Conservation (phyloP, 192 early-diverging fungal genomes). For the Spizellomyces sp. region DNA sequence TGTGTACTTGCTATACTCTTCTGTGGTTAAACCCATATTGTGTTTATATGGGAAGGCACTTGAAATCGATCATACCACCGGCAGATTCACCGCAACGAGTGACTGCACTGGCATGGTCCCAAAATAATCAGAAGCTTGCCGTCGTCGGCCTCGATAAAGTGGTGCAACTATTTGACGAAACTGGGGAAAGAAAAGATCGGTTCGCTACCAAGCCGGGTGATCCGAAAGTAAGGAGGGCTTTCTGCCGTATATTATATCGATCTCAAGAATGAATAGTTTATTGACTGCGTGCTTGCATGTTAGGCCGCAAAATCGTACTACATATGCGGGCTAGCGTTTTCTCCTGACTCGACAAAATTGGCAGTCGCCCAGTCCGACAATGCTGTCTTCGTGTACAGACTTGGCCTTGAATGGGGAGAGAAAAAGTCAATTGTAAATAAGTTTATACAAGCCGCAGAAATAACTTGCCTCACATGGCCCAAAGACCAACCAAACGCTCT, state of each 20-base stretch:
- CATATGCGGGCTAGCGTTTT: slow-evolving; percentile 61
- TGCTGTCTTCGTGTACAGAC: slow-evolving; percentile 67
- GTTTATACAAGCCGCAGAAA: slow-evolving; percentile 62
- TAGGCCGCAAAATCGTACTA: slow-evolving; percentile 46
- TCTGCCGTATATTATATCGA: neutral
- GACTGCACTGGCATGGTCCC: slow-evolving; percentile 57
- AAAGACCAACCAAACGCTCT: slow-evolving; percentile 59
- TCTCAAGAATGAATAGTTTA: neutral
- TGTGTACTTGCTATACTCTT: neutral
- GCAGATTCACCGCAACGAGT: slow-evolving; percentile 44
- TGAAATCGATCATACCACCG: slow-evolving; percentile 52
- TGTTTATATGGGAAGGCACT: slow-evolving; percentile 38
- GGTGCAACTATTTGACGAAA: slow-evolving; percentile 66
- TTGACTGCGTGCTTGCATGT: neutral
- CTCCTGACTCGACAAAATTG: slow-evolving; percentile 63
- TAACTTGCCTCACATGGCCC: slow-evolving; percentile 67
- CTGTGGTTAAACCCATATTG: neutral
- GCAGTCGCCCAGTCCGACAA: slow-evolving; percentile 65
- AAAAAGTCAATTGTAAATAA: slow-evolving; percentile 72
- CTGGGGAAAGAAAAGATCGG: slow-evolving; percentile 65
- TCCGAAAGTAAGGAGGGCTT: slow-evolving; percentile 46
- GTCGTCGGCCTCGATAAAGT: slow-evolving; percentile 54
- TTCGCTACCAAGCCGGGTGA: slow-evolving; percentile 70
- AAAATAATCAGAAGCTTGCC: slow-evolving; percentile 64
- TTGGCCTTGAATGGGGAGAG: slow-evolving; percentile 69